Percentiles rank a stretch among this genome's conserved stretches.
Conservation (phyloP, 1,284 basidiomycete genomes). For the Coriolopsis trogii region DNA sequence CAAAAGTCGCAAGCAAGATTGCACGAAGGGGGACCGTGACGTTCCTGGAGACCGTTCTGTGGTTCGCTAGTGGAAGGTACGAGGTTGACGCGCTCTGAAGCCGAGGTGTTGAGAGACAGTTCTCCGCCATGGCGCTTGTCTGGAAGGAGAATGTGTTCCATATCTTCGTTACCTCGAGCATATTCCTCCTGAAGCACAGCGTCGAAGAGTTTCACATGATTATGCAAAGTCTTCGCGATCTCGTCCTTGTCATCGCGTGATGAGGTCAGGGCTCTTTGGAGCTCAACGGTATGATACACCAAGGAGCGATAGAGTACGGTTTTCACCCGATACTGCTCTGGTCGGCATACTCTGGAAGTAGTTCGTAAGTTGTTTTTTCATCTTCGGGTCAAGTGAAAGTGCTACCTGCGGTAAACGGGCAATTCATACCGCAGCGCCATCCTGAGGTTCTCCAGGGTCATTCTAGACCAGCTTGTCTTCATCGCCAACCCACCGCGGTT, state of each 20-base stretch:
- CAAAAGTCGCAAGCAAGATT: slow-evolving; percentile 73
- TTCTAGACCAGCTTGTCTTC: slow-evolving; percentile 81
- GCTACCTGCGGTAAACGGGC: slow-evolving; percentile 73
- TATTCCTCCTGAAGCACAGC: too few relatives aligned
- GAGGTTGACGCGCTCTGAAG: not conserved
- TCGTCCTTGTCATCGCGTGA: not conserved
- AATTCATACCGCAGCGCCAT: slow-evolving; percentile 69
- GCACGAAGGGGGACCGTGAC: slow-evolving; percentile 15
- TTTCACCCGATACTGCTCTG: slow-evolving; percentile 74
- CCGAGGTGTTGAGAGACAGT: too few relatives aligned
- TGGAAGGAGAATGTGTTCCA: too few relatives aligned
- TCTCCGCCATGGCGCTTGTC: too few relatives aligned
- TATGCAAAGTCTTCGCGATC: slow-evolving; percentile 24
- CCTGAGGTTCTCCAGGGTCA: slow-evolving; percentile 62
- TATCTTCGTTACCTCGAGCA: too few relatives aligned
- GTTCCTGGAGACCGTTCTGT: slow-evolving; percentile 22
- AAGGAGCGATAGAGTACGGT: slow-evolving; percentile 61
- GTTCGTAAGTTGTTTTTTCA: slow-evolving; percentile 12
- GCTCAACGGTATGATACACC: slow-evolving; percentile 37
- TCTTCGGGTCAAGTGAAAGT: not conserved
- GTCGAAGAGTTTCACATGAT: slow-evolving; percentile 55
- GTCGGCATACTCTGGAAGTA: slow-evolving; percentile 66
- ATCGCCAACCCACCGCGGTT: slow-evolving; percentile 76
- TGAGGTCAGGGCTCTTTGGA: slow-evolving; percentile 26
- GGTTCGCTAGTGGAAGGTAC: slow-evolving; percentile 63